Percentiles rank a stretch among this genome's conserved stretches.
These are phyloP conservation scores for Salvia miltiorrhiza DNA, from an alignment of 257 asterid species.

Conservation along the genomic window DNA sequence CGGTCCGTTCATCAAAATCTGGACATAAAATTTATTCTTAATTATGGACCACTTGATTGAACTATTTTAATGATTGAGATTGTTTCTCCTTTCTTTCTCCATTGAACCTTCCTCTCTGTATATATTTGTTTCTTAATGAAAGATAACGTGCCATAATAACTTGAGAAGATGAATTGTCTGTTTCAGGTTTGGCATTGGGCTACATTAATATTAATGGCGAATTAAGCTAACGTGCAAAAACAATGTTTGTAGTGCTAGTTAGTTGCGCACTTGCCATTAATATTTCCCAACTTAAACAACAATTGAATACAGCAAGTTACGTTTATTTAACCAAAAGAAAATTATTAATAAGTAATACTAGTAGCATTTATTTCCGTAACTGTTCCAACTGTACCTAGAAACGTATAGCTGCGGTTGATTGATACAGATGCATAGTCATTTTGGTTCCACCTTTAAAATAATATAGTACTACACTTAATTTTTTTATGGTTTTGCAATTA, in stretches of 20 bases:
- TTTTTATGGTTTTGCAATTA: background rate
- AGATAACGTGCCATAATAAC: too few species aligned
- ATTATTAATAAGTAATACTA: background rate
- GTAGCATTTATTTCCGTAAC: conserved; percentile 10
- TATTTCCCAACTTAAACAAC: background rate
- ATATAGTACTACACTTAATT: background rate
- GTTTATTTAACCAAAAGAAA: background rate
- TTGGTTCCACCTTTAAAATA: background rate
- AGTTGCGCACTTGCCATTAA: background rate
- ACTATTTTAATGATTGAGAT: too few species aligned
- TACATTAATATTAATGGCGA: too few species aligned
- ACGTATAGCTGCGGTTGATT: background rate
- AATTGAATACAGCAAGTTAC: background rate
- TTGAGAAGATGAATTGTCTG: too few species aligned
- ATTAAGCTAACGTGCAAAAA: too few species aligned
- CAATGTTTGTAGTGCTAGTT: background rate
- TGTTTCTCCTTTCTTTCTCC: too few species aligned
- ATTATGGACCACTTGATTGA: too few species aligned
- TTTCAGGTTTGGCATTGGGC: too few species aligned
- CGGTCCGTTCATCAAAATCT: too few species aligned
- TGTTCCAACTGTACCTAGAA: background rate
- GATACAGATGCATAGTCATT: background rate
- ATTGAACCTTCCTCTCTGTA: too few species aligned
- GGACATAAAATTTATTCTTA: too few species aligned
- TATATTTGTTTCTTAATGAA: too few species aligned